Conservation (phyloP, 2,329 filamentous ascomycete species). For the Xylaria sp. region DNA sequence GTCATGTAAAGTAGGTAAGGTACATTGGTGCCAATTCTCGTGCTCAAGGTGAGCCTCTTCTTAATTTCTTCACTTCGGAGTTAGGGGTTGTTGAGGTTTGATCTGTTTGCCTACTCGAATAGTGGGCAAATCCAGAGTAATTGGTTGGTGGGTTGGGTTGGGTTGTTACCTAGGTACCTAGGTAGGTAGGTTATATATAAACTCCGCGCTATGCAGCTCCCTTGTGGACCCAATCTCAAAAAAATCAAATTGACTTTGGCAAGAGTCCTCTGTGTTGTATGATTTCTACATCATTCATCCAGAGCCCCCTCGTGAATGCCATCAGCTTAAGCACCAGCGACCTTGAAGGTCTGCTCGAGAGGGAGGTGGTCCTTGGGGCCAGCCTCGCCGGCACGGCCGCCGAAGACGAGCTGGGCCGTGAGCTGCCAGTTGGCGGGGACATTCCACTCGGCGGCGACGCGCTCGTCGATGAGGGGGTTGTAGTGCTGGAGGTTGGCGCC, state of each 20-base stretch:
- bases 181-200: conserved; percentile 24
- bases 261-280: not conserved
- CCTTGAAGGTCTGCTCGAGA: conserved; percentile 74
- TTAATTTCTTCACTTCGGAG: not conserved
- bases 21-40: not conserved
- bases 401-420: conserved; percentile 87
- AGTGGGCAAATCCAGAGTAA: not conserved
- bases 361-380: conserved; percentile 73
- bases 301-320: not conserved
- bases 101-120: not conserved
- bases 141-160: too few relatives aligned
- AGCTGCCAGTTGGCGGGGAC: conserved; percentile 80
- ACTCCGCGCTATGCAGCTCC: conserved; percentile 33
- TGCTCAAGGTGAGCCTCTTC: conserved; percentile 6
- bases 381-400: conserved; percentile 67
- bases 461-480: conserved; percentile 84
- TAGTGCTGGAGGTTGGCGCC: conserved; percentile 94
- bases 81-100: not conserved
- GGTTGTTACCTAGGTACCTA: too few relatives aligned
- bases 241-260: conserved; percentile 4
- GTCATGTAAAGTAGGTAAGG: not conserved
- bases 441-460: conserved; percentile 75
- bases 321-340: conserved; percentile 62
- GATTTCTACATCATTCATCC: not conserved
- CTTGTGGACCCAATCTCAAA: not conserved